These are phyloP conservation scores for Xylaria arbuscula DNA, from an alignment of 2,329 filamentous ascomycete species.

Conservation along the genomic window DNA sequence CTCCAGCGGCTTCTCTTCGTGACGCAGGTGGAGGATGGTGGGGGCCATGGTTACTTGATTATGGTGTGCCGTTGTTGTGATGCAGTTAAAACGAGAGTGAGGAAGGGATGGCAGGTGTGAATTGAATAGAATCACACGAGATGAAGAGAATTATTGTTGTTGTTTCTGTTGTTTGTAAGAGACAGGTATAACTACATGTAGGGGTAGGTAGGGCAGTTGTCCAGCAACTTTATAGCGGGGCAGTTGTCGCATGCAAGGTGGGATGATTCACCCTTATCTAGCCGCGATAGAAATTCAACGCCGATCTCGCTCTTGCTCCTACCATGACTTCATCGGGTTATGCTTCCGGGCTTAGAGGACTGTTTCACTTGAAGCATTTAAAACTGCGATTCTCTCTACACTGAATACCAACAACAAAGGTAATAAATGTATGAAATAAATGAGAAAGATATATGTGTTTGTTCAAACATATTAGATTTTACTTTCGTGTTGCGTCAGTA, in stretches of 20 bases:
- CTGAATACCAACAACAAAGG: too few species aligned
- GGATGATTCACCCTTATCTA: slow-evolving; percentile 20
- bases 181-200: not conserved
- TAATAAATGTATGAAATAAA: too few species aligned
- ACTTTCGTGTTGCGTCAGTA: too few species aligned
- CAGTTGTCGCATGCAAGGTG: slow-evolving; percentile 18
- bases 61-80: not conserved
- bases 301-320: slow-evolving; percentile 23
- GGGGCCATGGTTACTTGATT: slow-evolving; percentile 45
- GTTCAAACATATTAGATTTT: too few species aligned
- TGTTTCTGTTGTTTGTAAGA: not conserved
- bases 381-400: too few species aligned
- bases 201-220: not conserved
- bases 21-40: slow-evolving; percentile 63
- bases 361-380: too few species aligned
- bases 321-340: not conserved
- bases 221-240: slow-evolving; percentile 33
- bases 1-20: slow-evolving; percentile 69
- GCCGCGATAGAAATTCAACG: slow-evolving; percentile 13
- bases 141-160: not conserved
- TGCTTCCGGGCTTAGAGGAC: too few species aligned
- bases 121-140: not conserved
- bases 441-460: too few species aligned
- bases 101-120: not conserved
- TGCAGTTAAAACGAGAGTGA: not conserved